phyloP scores from a whole-genome alignment of 129 eudicot species.

The Ambrosia artemisiifolia region DNA sequence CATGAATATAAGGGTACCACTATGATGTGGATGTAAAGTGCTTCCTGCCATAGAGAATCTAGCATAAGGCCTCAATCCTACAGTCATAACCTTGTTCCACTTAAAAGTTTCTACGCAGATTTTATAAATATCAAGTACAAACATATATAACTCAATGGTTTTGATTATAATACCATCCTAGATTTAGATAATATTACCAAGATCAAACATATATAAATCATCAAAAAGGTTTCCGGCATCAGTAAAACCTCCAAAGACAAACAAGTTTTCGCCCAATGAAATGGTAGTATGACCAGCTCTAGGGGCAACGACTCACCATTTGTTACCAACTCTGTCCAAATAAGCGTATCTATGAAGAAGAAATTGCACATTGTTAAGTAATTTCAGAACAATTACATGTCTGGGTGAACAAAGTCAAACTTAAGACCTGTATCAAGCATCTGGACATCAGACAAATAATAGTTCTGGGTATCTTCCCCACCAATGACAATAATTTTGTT shows the following conservation, averaged over 20 bases:
- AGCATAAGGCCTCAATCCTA: slow-evolving; percentile 88
- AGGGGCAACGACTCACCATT: slow-evolving; percentile 88
- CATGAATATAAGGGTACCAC: slow-evolving; percentile 72
- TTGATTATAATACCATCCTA: background rate
- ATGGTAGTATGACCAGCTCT: slow-evolving; percentile 96
- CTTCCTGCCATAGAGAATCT: slow-evolving; percentile 99
- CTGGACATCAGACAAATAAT: slow-evolving; percentile 85
- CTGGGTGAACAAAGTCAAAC: slow-evolving; percentile 3
- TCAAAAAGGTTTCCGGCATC: slow-evolving; percentile 80
- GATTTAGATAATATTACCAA: slow-evolving; percentile 45
- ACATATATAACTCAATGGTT: slow-evolving; percentile 8
- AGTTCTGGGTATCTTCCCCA: slow-evolving; percentile 81
- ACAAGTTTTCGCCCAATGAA: slow-evolving; percentile 67
- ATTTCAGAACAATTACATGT: slow-evolving; percentile 4
- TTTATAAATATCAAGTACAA: background rate
- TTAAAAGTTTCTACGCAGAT: slow-evolving; percentile 53
- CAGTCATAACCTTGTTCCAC: slow-evolving; percentile 66
- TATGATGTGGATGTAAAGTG: slow-evolving; percentile 70
- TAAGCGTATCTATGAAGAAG: slow-evolving; percentile 62
- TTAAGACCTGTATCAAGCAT: slow-evolving; percentile 85
- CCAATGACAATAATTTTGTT: slow-evolving; percentile 92
- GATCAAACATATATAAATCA: slow-evolving; percentile 81
- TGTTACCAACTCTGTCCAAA: slow-evolving; percentile 78
- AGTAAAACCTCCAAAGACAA: slow-evolving; percentile 97
- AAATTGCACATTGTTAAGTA: slow-evolving; percentile 12